A percentile compares a stretch with the other conserved stretches of the same genome.
phyloP scores from a whole-genome alignment of 2,329 filamentous ascomycete species.

The Pestalotiopsis sp. region DNA sequence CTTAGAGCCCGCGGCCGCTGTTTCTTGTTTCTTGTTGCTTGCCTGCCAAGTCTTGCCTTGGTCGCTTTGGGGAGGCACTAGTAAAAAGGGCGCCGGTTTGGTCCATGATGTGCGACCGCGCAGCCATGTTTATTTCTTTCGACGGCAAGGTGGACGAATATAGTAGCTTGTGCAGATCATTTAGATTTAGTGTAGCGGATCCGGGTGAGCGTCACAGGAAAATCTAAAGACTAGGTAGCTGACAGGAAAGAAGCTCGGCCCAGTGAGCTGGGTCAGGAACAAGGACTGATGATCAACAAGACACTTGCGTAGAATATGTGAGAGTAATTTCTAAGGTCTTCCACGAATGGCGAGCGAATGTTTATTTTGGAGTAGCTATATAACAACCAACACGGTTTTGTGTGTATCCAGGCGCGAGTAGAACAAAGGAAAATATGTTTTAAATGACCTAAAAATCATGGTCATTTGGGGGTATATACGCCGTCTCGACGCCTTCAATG shows the following conservation, averaged over 20 bases:
- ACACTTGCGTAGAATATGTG: too few species aligned
- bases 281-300: too few species aligned
- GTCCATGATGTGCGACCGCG: background rate
- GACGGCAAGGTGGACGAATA: background rate
- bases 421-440: background rate
- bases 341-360: slow-evolving; percentile 2
- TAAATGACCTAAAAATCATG: background rate
- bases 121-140: background rate
- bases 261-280: background rate
- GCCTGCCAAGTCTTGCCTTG: background rate
- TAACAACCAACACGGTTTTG: background rate
- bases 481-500: slow-evolving; percentile 2
- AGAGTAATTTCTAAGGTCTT: background rate
- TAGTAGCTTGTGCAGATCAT: slow-evolving; percentile 6
- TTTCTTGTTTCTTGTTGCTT: background rate
- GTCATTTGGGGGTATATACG: slow-evolving; percentile 8
- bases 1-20: background rate
- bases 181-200: background rate
- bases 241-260: background rate
- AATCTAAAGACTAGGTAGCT: background rate
- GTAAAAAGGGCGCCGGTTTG: background rate
- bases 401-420: background rate
- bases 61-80: background rate
- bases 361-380: slow-evolving; percentile 1
- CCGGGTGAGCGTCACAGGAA: background rate